These are phyloP conservation scores for Jimgerdemannia lactiflua DNA, from an alignment of 192 early-diverging fungal genomes.

Conservation along the genomic window DNA sequence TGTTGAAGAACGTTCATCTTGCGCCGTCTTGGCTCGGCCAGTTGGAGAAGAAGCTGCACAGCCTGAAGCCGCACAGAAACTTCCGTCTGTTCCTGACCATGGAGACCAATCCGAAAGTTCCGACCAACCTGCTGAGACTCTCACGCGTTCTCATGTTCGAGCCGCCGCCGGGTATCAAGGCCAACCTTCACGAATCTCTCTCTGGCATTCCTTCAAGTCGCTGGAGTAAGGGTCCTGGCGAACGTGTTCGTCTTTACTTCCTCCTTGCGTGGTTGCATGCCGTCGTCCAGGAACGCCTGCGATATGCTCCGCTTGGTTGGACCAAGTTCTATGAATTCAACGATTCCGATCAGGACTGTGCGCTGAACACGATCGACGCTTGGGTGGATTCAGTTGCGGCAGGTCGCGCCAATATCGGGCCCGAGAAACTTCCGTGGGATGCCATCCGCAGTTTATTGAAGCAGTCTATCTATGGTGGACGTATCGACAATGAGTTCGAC, in stretches of 20 bases:
- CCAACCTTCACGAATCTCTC: conserved; percentile 85
- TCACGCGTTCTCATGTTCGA: conserved; percentile 95
- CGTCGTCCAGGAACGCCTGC: conserved; percentile 90
- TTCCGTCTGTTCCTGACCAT: conserved; percentile 98
- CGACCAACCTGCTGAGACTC: conserved; percentile 85
- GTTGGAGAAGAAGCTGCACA: conserved; percentile 93
- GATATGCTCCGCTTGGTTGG: conserved; percentile 98
- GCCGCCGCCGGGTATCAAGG: conserved; percentile 94
- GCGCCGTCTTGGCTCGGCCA: conserved; percentile 91
- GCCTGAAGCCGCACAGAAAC: conserved; percentile 73
- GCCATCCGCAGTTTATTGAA: conserved; percentile 84
- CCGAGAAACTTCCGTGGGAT: conserved; percentile 95
- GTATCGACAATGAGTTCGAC: conserved; percentile 93
- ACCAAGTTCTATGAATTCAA: conserved; percentile 97
- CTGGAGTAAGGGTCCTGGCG: conserved; percentile 68
- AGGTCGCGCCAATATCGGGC: conserved; percentile 87
- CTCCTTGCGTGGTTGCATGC: conserved; percentile 97
- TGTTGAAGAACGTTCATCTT: conserved; percentile 99
- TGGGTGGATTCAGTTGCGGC: conserved; percentile 85
- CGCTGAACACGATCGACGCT: conserved; percentile 79
- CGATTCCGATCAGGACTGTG: conserved; percentile 95
- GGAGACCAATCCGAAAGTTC: conserved; percentile 97
- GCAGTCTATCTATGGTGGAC: conserved; percentile 94
- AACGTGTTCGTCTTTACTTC: conserved; percentile 90
- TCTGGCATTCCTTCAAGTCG: conserved; percentile 55